Evolutionary conservation across 306 rosid species (phyloP).

Genomic region (Lithocarpus polystachyus): DNA sequence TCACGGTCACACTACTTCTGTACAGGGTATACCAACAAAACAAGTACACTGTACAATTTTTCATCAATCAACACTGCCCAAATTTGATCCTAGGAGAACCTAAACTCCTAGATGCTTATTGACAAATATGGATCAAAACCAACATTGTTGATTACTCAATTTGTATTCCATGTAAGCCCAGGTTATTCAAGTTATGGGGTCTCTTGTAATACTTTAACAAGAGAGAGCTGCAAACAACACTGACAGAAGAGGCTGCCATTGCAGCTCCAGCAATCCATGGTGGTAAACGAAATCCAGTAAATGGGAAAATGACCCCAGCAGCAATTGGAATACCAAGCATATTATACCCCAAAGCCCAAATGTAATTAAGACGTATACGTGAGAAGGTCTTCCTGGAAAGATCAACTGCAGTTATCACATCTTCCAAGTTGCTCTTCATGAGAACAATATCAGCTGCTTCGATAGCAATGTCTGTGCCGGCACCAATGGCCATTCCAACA

Average conservation of each 20-base stretch:
- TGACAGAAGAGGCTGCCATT: slow-evolving; percentile 90
- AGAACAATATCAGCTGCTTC: slow-evolving; percentile 93
- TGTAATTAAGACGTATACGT: slow-evolving; percentile 63
- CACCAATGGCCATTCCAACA: slow-evolving; percentile 88
- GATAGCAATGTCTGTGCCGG: slow-evolving; percentile 84
- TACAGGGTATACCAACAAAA: not conserved
- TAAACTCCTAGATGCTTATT: not conserved
- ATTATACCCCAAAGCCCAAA: slow-evolving; percentile 81
- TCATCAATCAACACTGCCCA: not conserved
- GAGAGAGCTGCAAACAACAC: slow-evolving; percentile 79
- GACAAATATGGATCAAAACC: not conserved
- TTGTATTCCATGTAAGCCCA: slow-evolving; percentile 41
- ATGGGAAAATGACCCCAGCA: slow-evolving; percentile 59
- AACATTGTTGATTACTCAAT: slow-evolving; percentile 31
- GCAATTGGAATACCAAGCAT: slow-evolving; percentile 79
- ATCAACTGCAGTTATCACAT: slow-evolving; percentile 70
- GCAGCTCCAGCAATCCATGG: slow-evolving; percentile 97
- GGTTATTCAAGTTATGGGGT: slow-evolving; percentile 50
- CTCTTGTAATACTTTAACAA: slow-evolving; percentile 66
- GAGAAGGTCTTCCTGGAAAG: slow-evolving; percentile 65
- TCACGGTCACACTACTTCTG: not conserved
- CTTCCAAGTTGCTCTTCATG: slow-evolving; percentile 78
- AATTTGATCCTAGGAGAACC: not conserved
- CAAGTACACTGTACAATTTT: not conserved
- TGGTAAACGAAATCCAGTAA: slow-evolving; percentile 54